These are phyloP conservation scores for Rhizopogon vulgaris DNA, from an alignment of 768 basidiomycete species.

Conservation along the genomic window DNA sequence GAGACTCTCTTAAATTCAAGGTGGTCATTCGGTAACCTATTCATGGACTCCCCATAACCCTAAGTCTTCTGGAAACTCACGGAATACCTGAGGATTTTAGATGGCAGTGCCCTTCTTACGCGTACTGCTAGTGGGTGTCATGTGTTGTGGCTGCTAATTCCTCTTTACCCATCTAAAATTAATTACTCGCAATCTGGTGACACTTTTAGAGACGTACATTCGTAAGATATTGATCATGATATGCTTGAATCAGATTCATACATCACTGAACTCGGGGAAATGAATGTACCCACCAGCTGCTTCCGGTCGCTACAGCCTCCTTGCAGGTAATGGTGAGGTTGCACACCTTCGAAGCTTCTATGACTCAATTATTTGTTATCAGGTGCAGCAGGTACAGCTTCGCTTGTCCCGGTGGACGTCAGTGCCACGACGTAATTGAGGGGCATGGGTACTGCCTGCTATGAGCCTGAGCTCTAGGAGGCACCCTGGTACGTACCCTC, in stretches of 20 bases:
- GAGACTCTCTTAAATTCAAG: too few relatives aligned
- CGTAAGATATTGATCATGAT: not conserved
- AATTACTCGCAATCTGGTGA: not conserved
- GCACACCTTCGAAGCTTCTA: not conserved
- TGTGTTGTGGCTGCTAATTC: not conserved
- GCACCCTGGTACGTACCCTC: not conserved
- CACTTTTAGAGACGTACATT: conserved; percentile 1
- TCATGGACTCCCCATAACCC: not conserved
- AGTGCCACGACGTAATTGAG: too few relatives aligned
- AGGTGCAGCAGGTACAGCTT: not conserved
- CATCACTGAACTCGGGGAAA: not conserved
- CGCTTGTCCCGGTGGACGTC: too few relatives aligned
- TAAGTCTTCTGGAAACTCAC: not conserved
- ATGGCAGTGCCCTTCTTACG: conserved; percentile 1
- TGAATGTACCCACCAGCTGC: not conserved
- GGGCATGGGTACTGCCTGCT: too few relatives aligned
- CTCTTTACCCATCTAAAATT: not conserved
- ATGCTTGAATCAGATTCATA: not conserved
- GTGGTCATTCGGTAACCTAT: conserved; percentile 1
- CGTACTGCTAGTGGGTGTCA: not conserved
- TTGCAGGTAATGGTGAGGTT: conserved; percentile 2
- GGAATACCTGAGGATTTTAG: not conserved
- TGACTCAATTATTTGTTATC: not conserved
- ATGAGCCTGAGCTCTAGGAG: too few relatives aligned
- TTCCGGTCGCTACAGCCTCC: not conserved